Base-by-base conservation (phyloP, 306 rosid genomes). In the Astragalus glycyphyllos region DNA sequence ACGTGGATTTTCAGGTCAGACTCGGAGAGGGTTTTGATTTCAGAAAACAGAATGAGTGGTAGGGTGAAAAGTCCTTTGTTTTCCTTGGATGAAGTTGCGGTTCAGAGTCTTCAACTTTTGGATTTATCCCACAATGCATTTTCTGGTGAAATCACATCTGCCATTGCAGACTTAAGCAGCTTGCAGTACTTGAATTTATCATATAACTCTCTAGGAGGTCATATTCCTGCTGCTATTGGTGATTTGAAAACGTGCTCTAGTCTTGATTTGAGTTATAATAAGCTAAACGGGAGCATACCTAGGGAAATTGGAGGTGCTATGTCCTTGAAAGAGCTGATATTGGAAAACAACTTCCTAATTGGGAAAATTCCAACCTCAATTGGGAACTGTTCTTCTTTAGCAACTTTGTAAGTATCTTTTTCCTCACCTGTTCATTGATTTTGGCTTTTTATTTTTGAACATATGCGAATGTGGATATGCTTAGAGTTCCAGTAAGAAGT, bases 231-330 rank as follows among this genome's bases (percentile, higher is more conserved):
- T 67, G 75, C 79, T 3, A 56, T 89, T 65, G 96, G 91, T 73
- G 91, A 80, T 48, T 65, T 95, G 74, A 91, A 85, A 84, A 73
- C 70, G 44, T 60, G 90, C 65, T 58, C 75, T 17, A 71, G 57
- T 77, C 92, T 95, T 71, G 96, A 95, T 76, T 75, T 95, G 85
- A 91, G 96, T 69, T 58, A 71, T 57, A 95, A 95, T 82, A 67
- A 64, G 68, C 81, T 95, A 9, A 91, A 77, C 10, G 99, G 99
- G 76, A 84, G 86, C 77, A 85, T 94, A 40, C 96, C 99, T 53
- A 58, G 38, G 69, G 89, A 87, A 73, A 79, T 94, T 72, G 91
- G 92, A 10, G 88, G 87, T 16, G 89, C 82, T 7, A 26, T 77
- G 54, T 87, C 92, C 20, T 66, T 94, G 86, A 84, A 83, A 69